phyloP scores from a whole-genome alignment of 2,329 filamentous ascomycete species.

The Fusarium sp. region DNA sequence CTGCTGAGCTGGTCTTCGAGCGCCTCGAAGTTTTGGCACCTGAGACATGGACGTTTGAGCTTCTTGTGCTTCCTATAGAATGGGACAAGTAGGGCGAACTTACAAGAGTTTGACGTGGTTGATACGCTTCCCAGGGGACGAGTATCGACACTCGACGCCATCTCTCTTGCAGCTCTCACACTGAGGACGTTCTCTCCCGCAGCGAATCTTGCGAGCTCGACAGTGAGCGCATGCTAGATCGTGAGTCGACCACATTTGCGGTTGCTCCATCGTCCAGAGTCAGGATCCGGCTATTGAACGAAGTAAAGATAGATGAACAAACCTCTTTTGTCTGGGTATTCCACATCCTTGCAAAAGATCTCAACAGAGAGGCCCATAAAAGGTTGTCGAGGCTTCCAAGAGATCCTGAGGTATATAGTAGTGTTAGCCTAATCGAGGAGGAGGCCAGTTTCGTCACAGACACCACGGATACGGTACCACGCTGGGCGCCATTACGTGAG shows the following conservation, averaged over 20 bases:
- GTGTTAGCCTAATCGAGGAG: constrained; percentile 1
- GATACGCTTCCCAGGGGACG: constrained; percentile 43
- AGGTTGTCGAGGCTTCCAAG: neutral
- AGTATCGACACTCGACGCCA: constrained; percentile 44
- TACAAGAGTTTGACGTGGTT: constrained; percentile 44
- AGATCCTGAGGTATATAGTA: constrained; percentile 10
- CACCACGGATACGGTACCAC: constrained; percentile 23
- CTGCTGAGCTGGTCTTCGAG: constrained; percentile 42
- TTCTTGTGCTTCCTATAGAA: constrained; percentile 12
- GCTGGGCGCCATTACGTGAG: constrained; percentile 33
- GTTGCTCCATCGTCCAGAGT: constrained; percentile 26
- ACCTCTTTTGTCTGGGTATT: constrained; percentile 41
- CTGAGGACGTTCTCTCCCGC: constrained; percentile 42
- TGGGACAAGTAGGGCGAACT: constrained; percentile 20
- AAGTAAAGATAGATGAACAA: constrained; percentile 5
- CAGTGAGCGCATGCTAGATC: constrained; percentile 44
- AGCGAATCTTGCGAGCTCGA: constrained; percentile 42
- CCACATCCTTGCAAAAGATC: constrained; percentile 33
- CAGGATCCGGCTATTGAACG: constrained; percentile 7
- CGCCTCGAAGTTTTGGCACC: constrained; percentile 43
- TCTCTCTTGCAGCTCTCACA: constrained; percentile 44
- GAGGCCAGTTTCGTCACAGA: constrained; percentile 22
- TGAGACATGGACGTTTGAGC: constrained; percentile 34
- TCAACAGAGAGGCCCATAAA: neutral
- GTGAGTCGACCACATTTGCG: constrained; percentile 44